phyloP scores from a whole-genome alignment of 1,139 yeast species.

The Geotrichum restrictum region DNA sequence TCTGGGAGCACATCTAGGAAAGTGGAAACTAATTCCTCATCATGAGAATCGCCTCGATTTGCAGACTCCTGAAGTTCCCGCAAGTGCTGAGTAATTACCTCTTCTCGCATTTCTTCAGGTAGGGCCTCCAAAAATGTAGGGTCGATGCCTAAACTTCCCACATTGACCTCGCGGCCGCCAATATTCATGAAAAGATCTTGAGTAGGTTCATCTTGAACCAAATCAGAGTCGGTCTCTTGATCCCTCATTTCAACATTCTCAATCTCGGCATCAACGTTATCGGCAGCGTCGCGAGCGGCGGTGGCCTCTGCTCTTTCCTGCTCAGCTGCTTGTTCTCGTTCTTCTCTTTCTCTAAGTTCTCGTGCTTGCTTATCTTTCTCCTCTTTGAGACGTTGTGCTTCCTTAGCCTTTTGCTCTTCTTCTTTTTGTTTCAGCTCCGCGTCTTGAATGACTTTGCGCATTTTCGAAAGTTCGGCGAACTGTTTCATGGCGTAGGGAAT shows the following conservation, averaged over 20 bases:
- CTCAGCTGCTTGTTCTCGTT: conserved; percentile 29
- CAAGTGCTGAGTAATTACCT: conserved; percentile 82
- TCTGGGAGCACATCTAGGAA: conserved; percentile 81
- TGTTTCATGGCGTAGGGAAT: conserved; percentile 37
- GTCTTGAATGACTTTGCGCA: conserved; percentile 16
- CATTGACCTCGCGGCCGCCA: conserved; percentile 78
- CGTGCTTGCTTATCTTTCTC: conserved; percentile 29
- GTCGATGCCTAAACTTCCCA: conserved; percentile 86
- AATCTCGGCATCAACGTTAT: conserved; percentile 23
- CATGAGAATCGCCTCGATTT: conserved; percentile 43
- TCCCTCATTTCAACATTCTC: conserved; percentile 24
- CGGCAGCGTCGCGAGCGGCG: conserved; percentile 22
- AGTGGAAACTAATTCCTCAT: conserved; percentile 73
- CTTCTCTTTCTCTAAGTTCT: conserved; percentile 34
- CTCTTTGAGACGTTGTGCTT: conserved; percentile 18
- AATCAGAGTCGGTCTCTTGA: conserved; percentile 17
- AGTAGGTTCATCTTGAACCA: conserved; percentile 14
- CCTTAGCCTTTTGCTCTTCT: conserved; percentile 41
- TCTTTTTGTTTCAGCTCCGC: conserved; percentile 25
- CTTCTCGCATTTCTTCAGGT: conserved; percentile 91
- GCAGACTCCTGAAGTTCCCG: conserved; percentile 47
- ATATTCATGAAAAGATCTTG: conserved; percentile 54
- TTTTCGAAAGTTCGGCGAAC: conserved; percentile 39
- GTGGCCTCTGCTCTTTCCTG: conserved; percentile 23
- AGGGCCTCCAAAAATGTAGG: conserved; percentile 86